Base-by-base conservation (phyloP, 805 yeast species). In the Wickerhamomyces strasburgensis region DNA sequence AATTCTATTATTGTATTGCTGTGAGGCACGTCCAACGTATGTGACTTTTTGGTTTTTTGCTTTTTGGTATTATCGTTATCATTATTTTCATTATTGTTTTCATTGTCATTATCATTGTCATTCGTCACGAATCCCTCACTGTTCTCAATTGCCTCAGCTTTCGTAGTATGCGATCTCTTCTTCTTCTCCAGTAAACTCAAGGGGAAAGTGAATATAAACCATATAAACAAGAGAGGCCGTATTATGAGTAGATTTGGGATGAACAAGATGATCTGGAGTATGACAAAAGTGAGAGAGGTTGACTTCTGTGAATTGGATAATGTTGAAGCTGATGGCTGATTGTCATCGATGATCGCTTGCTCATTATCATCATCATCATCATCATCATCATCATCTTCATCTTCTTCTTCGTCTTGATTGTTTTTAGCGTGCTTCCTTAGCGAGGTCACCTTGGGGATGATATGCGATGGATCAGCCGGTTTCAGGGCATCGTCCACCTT, bases 151-250 rank as follows among this genome's bases (percentile, higher is more conserved):
- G 5, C 17, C 5, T 29, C 14, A 16, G 13, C 23, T 5, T 7
- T 8, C 14, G 5, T 16, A 9, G 25, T 21, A 8, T 21, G 25
- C 11, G 16, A 27, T 15, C 17, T 29, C 23, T 4, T 27, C 29
- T 35, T 44, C 23, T 48, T 47, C 30, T 61, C 66, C 19, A 75
- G 51, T 14, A 73, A 49, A 38, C 67, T 62, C 42, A 79, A 58
- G 0, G 89, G 89, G 49, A 70, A 75, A 2, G 79, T 67, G 5
- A 74, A 39, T n/a, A 80, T 42, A 34, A 61, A 65, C 73, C 84
- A 68, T 2, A 70, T 29, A 33, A 70, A 62, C 5, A 60, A 42
- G 13, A 75, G 39, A 3, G 89, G 88, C 38, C 68, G 69, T n/a
- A 73, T 43, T 5, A 80, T 44, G 6, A 80, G 35, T 28, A 68